Base-by-base conservation (phyloP, 2,329 filamentous ascomycete genomes). In the Fusarium sp. region DNA sequence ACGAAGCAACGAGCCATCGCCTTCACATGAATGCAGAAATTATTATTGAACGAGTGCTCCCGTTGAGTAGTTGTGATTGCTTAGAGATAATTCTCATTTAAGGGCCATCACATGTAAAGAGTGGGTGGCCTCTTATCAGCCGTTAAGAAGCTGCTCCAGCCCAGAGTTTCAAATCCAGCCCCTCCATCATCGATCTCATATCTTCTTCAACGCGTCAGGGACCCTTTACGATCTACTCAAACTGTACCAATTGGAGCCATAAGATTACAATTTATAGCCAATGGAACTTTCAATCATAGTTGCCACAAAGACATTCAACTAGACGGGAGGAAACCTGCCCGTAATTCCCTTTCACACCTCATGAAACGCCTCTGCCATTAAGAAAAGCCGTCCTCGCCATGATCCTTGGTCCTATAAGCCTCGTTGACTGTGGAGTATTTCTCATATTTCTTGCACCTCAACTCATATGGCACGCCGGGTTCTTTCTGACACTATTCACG, bases 391-490 rank as follows among this genome's bases (percentile, higher is more conserved):
- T 37, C 45, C 46, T 55, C 63, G 82, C 66, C 70, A 94, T 95
- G 92, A 91, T 94, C 66, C 85, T 96, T 45, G 88, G 89, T 39
- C 90, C 92, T 63, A 89, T 96, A 48, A 93, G 91, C 11, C 92
- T 92, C 80, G 79, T 94, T 33, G 94, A 96, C 83, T 94, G 92
- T 83, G 63, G 92, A 35, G 89, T 91, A 64, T 96, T 95, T 78
- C 86, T 93, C 54, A 57, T 91, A 45, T 91, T 93, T 76, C 86
- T 95, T 19, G 84, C 89, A 7, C 92, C 92, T 7, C 92, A 95
- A 80, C 83, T 96, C 41, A 82, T 95, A 38, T 82, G 91, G 70
- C 88, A 91, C 63, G 90, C 91, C 68, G 92, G 92, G 33, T 77
- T 93, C 21, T 81, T 90, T 62, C 82, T 84, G 54, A 90, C 91